A percentile compares a stretch with the other conserved stretches of the same genome.
phyloP scores from a whole-genome alignment of 352 stramenopile species.

The Pilasporangium apinafurcum region DNA sequence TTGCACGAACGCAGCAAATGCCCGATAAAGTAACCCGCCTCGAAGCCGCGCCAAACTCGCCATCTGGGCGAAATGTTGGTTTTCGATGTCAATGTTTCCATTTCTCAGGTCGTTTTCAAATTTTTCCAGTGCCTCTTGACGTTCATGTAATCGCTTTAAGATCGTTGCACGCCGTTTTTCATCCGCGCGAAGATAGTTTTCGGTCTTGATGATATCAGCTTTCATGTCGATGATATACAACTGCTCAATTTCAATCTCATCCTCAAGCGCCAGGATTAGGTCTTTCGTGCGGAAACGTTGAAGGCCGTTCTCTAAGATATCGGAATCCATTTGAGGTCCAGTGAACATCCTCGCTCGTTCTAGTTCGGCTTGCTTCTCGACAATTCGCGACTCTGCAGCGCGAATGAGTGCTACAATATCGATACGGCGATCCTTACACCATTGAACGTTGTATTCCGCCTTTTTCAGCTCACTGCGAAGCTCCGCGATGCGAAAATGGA shows the following conservation, averaged over 20 bases:
- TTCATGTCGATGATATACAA: slow-evolving; percentile 83
- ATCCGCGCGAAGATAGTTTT: slow-evolving; percentile 69
- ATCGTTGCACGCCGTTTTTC: slow-evolving; percentile 27
- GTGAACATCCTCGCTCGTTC: slow-evolving; percentile 63
- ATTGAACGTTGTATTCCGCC: slow-evolving; percentile 71
- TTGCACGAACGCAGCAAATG: slow-evolving; percentile 40
- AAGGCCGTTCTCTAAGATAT: slow-evolving; percentile 61
- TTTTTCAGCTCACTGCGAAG: slow-evolving; percentile 45
- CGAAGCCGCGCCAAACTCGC: slow-evolving; percentile 26
- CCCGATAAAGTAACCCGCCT: slow-evolving; percentile 31
- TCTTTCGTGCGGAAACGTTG: slow-evolving; percentile 79
- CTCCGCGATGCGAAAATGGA: slow-evolving; percentile 69
- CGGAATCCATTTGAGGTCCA: slow-evolving; percentile 73
- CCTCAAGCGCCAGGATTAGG: slow-evolving; percentile 59
- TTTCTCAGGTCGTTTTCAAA: slow-evolving; percentile 40
- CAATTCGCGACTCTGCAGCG: slow-evolving; percentile 50
- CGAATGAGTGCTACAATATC: slow-evolving; percentile 70
- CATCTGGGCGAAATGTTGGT: slow-evolving; percentile 1
- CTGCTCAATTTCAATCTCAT: slow-evolving; percentile 81
- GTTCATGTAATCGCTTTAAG: slow-evolving; percentile 24
- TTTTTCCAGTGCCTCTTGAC: slow-evolving; percentile 24
- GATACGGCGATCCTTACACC: slow-evolving; percentile 60
- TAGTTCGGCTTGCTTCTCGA: slow-evolving; percentile 77
- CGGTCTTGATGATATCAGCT: slow-evolving; percentile 53
- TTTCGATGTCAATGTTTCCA: slow-evolving; percentile 3